A percentile compares a stretch with the other conserved stretches of the same genome.
These are phyloP conservation scores for Nepenthes mirabilis DNA, from an alignment of 148 eudicot genomes.

Conservation along the genomic window DNA sequence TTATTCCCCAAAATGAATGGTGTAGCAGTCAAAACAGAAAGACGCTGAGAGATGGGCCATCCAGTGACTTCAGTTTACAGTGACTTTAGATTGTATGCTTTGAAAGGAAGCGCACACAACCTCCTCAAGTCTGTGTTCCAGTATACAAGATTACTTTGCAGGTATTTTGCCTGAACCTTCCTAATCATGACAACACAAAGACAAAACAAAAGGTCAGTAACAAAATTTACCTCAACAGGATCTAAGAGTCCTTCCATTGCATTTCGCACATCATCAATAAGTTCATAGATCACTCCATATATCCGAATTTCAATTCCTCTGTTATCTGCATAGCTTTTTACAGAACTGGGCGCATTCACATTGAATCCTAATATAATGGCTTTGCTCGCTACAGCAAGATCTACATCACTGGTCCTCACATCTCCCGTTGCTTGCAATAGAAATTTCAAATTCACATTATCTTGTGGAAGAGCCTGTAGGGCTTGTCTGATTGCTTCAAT, in stretches of 20 bases:
- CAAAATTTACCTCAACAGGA: conserved; percentile 64
- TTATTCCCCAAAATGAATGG: too few relatives aligned
- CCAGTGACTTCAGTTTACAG: too few relatives aligned
- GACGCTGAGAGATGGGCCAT: too few relatives aligned
- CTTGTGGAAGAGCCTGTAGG: conserved; percentile 82
- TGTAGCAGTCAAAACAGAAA: too few relatives aligned
- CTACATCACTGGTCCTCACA: conserved; percentile 78
- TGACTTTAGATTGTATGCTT: too few relatives aligned
- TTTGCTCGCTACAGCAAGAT: conserved; percentile 84
- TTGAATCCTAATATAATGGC: conserved; percentile 84
- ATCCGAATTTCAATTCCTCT: conserved; percentile 71
- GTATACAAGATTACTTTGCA: too few relatives aligned
- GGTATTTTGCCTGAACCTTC: not conserved
- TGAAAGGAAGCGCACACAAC: too few relatives aligned
- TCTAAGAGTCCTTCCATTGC: conserved; percentile 99
- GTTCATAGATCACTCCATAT: conserved; percentile 81
- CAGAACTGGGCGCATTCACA: conserved; percentile 72
- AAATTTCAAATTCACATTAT: conserved; percentile 72
- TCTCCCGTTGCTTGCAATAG: conserved; percentile 90
- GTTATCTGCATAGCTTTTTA: conserved; percentile 69
- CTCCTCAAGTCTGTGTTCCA: too few relatives aligned
- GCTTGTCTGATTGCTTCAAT: conserved; percentile 90
- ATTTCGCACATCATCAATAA: conserved; percentile 83
- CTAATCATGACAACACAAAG: not conserved
- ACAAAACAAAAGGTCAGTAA: not conserved